phyloP scores from a whole-genome alignment of 164 flowering plant species.

The Brasenia schreberi region DNA sequence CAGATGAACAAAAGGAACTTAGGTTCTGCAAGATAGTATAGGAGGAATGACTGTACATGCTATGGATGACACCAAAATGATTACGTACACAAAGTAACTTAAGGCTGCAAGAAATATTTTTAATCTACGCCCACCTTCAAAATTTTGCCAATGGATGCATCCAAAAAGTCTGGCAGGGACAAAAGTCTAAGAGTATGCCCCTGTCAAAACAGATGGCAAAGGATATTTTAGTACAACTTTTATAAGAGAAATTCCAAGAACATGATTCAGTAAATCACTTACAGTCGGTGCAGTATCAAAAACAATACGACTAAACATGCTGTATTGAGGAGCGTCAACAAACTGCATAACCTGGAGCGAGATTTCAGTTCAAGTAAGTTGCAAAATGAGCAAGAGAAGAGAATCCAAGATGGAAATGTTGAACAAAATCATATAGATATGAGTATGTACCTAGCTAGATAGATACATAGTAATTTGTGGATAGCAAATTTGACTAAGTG shows the following conservation, averaged over 20 bases:
- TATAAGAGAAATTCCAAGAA: background rate
- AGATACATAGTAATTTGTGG: too few species aligned
- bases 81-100: too few species aligned
- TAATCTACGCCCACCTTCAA: conserved; percentile 42
- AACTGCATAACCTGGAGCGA: conserved; percentile 77
- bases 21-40: too few species aligned
- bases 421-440: too few species aligned
- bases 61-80: too few species aligned
- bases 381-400: too few species aligned
- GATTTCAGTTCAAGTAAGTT: too few species aligned
- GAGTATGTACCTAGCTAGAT: too few species aligned
- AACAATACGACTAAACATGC: conserved; percentile 65
- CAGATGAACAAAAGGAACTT: too few species aligned
- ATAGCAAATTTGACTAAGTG: too few species aligned
- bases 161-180: conserved; percentile 88
- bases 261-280: conserved; percentile 10
- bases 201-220: conserved; percentile 18
- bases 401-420: background rate
- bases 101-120: background rate
- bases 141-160: conserved; percentile 90
- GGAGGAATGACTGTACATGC: too few species aligned
- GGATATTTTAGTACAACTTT: background rate
- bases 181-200: conserved; percentile 89
- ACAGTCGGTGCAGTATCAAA: conserved; percentile 99
- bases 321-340: conserved; percentile 70